Evolutionary conservation across 352 stramenopile genomes (phyloP).

Genomic region (Pythium coloratum): DNA sequence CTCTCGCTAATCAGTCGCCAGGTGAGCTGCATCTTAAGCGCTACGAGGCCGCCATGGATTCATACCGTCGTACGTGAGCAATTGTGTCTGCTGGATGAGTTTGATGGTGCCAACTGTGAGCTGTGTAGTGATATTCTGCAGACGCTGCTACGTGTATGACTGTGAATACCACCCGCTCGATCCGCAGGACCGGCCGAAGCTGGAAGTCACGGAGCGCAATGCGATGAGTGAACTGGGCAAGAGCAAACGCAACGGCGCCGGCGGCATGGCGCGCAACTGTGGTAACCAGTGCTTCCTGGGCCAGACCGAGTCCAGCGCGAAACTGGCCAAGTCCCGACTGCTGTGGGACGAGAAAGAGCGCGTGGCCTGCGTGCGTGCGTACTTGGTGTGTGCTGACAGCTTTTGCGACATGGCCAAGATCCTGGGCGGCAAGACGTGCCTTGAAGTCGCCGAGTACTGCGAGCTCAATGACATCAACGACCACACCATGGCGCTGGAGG

Average conservation of each 20-base stretch:
- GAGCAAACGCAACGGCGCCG: constrained; percentile 34
- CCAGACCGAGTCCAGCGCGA: constrained; percentile 37
- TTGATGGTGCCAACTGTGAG: background rate
- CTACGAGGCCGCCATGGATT: constrained; percentile 66
- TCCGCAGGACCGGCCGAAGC: constrained; percentile 50
- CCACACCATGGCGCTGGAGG: constrained; percentile 45
- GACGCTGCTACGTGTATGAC: constrained; percentile 82
- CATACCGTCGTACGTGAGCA: constrained; percentile 48
- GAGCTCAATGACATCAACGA: constrained; percentile 69
- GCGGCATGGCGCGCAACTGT: constrained; percentile 67
- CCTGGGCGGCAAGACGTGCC: constrained; percentile 64
- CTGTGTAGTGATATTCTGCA: constrained; percentile 65
- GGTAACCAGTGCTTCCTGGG: constrained; percentile 77
- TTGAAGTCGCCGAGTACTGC: constrained; percentile 76
- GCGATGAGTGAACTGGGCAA: constrained; percentile 45
- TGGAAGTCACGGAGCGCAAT: constrained; percentile 73
- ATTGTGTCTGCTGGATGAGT: background rate
- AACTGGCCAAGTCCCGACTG: constrained; percentile 51
- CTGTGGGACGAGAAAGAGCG: constrained; percentile 51
- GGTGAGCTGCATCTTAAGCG: constrained; percentile 41
- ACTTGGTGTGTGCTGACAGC: constrained; percentile 70
- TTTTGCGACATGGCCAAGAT: constrained; percentile 78
- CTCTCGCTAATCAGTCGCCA: constrained; percentile 19
- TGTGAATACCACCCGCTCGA: constrained; percentile 73
- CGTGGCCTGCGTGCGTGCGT: constrained; percentile 56